phyloP scores from a whole-genome alignment of 345 rosid species.

The Salix suchowensis region DNA sequence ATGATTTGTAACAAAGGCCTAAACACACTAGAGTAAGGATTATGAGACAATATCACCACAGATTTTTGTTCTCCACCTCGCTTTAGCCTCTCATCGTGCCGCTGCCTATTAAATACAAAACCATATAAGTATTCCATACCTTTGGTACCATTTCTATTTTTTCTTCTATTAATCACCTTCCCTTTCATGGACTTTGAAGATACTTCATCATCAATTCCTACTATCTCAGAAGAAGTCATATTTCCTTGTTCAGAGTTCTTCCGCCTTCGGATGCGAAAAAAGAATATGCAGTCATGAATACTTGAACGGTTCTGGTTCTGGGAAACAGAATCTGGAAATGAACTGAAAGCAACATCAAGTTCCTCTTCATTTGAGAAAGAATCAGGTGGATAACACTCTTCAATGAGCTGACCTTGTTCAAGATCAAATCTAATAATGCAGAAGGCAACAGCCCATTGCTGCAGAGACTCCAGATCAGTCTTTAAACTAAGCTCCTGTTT shows the following conservation, averaged over 20 bases:
- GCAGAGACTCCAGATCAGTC: conserved; percentile 60
- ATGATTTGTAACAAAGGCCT: conserved; percentile 89
- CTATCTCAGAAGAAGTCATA: conserved; percentile 27
- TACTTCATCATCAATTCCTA: conserved; percentile 25
- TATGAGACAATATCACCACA: conserved; percentile 76
- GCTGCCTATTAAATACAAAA: conserved; percentile 86
- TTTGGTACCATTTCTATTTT: conserved; percentile 6
- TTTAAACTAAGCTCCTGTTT: conserved; percentile 60
- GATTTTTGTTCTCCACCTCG: conserved; percentile 98
- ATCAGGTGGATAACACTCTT: conserved; percentile 79
- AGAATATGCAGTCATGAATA: conserved; percentile 95
- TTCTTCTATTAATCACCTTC: conserved; percentile 14
- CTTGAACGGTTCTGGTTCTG: conserved; percentile 85
- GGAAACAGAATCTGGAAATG: conserved; percentile 94
- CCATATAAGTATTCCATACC: conserved; percentile 62
- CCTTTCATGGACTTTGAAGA: conserved; percentile 22
- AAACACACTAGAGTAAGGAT: conserved; percentile 78
- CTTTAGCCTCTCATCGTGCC: conserved; percentile 91
- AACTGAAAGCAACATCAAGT: conserved; percentile 83
- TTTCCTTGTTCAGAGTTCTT: conserved; percentile 29
- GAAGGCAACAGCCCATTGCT: conserved; percentile 79
- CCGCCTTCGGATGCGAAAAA: conserved; percentile 74
- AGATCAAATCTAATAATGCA: conserved; percentile 90
- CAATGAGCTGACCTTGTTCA: conserved; percentile 93
- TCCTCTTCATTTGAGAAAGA: conserved; percentile 72